A percentile compares a stretch with the other conserved stretches of the same genome.
Conservation (phyloP, 202 grass and related monocot genomes). For the Brachypodium distachyon region DNA sequence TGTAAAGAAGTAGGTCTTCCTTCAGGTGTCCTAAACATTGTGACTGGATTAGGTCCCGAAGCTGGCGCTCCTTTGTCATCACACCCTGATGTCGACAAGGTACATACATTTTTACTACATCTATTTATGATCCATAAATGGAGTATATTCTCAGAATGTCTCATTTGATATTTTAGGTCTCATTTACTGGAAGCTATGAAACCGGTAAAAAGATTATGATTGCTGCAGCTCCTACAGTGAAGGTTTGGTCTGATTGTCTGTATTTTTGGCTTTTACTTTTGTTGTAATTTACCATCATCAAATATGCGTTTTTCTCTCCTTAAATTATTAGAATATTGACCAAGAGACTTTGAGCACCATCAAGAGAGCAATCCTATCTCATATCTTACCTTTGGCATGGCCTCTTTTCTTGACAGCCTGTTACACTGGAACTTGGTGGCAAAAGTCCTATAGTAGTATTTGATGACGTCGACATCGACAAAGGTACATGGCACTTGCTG, state of each 20-base stretch:
- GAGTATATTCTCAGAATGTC: background rate
- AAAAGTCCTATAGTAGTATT: constrained; percentile 99
- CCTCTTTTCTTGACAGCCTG: constrained; percentile 59
- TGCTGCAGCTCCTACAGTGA: constrained; percentile 72
- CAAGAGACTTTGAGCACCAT: background rate
- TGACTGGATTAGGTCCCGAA: constrained; percentile 76
- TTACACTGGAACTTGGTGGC: constrained; percentile 98
- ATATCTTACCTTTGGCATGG: constrained; percentile 12
- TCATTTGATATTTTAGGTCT: constrained; percentile 49
- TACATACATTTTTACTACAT: constrained; percentile 12
- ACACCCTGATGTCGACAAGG: constrained; percentile 88
- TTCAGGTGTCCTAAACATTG: constrained; percentile 67
- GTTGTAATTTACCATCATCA: background rate
- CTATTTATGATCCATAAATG: background rate
- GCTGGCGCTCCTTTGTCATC: constrained; percentile 91
- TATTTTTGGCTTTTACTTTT: background rate
- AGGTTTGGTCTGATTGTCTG: constrained; percentile 54
- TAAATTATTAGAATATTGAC: background rate
- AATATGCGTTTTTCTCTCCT: background rate
- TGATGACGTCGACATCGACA: constrained; percentile 94
- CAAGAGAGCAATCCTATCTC: background rate
- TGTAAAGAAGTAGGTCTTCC: constrained; percentile 91
- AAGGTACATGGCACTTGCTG: constrained; percentile 46
- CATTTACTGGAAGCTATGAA: constrained; percentile 90
- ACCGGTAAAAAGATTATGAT: constrained; percentile 93